Evolutionary conservation across 371 early-diverging fungal species (phyloP), one percentile per base, ranked within the genome.

Genomic region (Globomyces sp.): DNA sequence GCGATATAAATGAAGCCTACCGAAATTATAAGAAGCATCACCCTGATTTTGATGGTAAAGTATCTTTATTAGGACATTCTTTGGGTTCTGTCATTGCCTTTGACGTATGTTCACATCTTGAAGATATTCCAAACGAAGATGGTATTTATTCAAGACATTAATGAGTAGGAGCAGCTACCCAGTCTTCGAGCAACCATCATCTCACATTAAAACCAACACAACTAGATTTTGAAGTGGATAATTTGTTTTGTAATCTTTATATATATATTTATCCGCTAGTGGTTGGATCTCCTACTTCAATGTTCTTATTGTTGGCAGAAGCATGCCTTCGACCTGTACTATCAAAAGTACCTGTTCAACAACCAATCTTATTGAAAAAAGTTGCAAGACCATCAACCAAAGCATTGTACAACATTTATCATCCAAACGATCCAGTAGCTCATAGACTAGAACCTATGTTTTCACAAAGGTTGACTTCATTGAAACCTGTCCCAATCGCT

Each of bases 331-430:
- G 81, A 80, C 42, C 84, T 83, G 46, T 72, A 83, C 24, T 24
- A 24, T 24, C 24, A 24, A 24, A 24, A 24, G n/a, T 79, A 79
- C 0, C 40, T 4, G 49, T 34, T 37, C 58, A 64, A n/a, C n/a
- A 45, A 10, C 46, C 3, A 55, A 55, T 55, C 13, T 39, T 40
- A 4, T 40, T 36, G 13, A 13, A 13, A 69, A 65, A 34, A 52
- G 52, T 68, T 37, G 65, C 73, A 71, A 10, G 73, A 76, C 48
- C 86, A 71, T 87, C 86, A 9, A 86, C 82, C 36, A 85, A 86
- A 41, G 85, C 88, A 46, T 48, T 92, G 4, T 93, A 90, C 81
- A 93, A 93, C 68, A 85, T 93, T 36, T 92, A 89, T 66, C 90
- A 90, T 71, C 87, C 79, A 13, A 73, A 77, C 60, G 88, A 85